Percentiles rank a stretch among this genome's conserved stretches.
Evolutionary conservation across 164 flowering plant species (phyloP).

Genomic region (Berberis thunbergii): DNA sequence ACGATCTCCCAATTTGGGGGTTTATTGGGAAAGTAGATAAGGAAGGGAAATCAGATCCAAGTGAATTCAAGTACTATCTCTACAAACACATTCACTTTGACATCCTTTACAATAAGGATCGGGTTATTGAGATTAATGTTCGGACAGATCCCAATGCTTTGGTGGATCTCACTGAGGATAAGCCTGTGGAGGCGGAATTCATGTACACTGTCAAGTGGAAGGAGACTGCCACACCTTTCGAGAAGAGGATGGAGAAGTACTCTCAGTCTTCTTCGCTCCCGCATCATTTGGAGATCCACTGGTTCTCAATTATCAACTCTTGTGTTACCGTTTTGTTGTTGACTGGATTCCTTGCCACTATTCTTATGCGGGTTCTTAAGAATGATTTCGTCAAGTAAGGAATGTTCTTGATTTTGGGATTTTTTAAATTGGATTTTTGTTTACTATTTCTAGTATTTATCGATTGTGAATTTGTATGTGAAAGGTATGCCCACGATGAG

Average conservation of each 20-base stretch:
- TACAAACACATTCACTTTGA: conserved; percentile 29
- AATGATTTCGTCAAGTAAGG: conserved; percentile 35
- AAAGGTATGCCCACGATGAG: conserved; percentile 36
- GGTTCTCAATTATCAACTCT: conserved; percentile 37
- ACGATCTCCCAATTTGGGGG: conserved; percentile 38
- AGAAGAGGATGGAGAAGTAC: conserved; percentile 33
- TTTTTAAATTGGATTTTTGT: background rate
- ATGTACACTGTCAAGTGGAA: conserved; percentile 34
- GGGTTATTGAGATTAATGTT: conserved; percentile 30
- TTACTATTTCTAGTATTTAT: background rate
- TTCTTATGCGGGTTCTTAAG: conserved; percentile 39
- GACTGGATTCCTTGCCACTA: conserved; percentile 36
- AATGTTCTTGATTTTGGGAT: background rate
- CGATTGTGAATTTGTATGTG: background rate
- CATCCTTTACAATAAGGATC: conserved; percentile 26
- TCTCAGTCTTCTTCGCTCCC: conserved; percentile 25
- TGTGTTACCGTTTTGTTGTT: conserved; percentile 34
- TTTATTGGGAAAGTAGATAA: conserved; percentile 33
- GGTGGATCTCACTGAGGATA: conserved; percentile 36
- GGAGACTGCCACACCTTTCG: conserved; percentile 26
- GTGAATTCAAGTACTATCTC: conserved; percentile 26
- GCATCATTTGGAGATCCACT: conserved; percentile 36
- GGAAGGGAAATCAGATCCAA: conserved; percentile 22
- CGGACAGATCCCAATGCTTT: conserved; percentile 22
- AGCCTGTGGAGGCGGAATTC: conserved; percentile 26